phyloP scores from a whole-genome alignment of 2,329 filamentous ascomycete genomes.

The Chaetomium sp. region DNA sequence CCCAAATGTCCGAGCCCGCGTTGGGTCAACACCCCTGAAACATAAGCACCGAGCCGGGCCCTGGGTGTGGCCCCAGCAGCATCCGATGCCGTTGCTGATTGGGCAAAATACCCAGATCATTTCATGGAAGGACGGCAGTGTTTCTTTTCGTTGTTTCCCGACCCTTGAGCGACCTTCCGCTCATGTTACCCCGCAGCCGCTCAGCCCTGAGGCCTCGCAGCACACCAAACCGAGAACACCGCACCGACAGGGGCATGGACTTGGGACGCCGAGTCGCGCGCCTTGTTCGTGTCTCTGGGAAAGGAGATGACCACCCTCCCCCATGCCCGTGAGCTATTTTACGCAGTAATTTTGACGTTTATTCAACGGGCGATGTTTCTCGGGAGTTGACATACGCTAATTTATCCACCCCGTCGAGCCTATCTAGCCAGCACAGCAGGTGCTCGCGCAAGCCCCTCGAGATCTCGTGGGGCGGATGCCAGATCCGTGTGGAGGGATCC shows the following conservation, averaged over 20 bases:
- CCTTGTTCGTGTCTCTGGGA: too few species aligned
- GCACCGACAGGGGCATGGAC: background rate
- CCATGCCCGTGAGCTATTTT: too few species aligned
- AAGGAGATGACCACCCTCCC: too few species aligned
- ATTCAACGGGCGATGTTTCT: too few species aligned
- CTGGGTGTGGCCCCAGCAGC: constrained; percentile 1
- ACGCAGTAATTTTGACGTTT: too few species aligned
- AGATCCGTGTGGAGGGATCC: constrained; percentile 5
- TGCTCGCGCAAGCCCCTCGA: background rate
- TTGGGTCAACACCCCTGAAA: constrained; percentile 7
- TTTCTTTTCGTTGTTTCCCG: background rate
- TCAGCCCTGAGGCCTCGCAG: constrained; percentile 4
- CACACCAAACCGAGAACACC: background rate
- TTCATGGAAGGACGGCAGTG: constrained; percentile 1
- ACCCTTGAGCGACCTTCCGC: background rate
- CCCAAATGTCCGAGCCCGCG: too few species aligned
- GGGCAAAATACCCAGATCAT: background rate
- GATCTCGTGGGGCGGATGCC: constrained; percentile 3
- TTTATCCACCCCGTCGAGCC: background rate
- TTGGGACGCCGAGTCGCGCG: too few species aligned
- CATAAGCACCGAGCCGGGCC: constrained; percentile 1
- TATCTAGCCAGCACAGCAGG: background rate
- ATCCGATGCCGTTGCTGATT: background rate
- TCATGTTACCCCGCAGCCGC: background rate
- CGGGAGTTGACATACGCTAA: too few species aligned